Conservation (phyloP, 768 basidiomycete genomes). For the Russula virescens region DNA sequence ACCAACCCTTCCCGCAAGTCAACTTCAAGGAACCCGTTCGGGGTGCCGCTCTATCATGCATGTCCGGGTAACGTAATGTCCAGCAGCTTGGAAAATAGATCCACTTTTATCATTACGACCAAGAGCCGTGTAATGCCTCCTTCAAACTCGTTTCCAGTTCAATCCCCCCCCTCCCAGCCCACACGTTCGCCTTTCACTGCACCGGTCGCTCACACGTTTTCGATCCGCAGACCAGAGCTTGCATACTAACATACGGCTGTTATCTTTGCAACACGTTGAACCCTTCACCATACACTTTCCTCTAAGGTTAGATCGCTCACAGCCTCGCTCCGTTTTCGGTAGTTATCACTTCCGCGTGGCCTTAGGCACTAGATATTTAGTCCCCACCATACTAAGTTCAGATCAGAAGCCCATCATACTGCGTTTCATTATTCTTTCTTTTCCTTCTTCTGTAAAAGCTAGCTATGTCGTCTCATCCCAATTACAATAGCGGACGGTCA, state of each 20-base stretch:
- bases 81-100: slow-evolving; percentile 12
- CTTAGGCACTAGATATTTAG: slow-evolving; percentile 12
- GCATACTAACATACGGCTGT: neutral
- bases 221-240: slow-evolving; percentile 8
- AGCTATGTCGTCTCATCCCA: slow-evolving; percentile 23
- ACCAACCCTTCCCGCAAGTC: slow-evolving; percentile 1
- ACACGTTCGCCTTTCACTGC: slow-evolving; percentile 1
- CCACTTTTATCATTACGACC: slow-evolving; percentile 1
- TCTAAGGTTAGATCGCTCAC: slow-evolving; percentile 9
- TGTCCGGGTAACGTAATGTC: slow-evolving; percentile 19
- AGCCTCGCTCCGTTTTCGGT: neutral
- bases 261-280: slow-evolving; percentile 17
- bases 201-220: slow-evolving; percentile 18
- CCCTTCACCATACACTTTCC: slow-evolving; percentile 6
- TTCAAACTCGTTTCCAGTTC: slow-evolving; percentile 5
- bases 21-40: slow-evolving; percentile 17
- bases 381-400: neutral
- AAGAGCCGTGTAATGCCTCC: slow-evolving; percentile 8
- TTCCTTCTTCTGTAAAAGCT: slow-evolving; percentile 24
- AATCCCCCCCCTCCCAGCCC: neutral
- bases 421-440: slow-evolving; percentile 20
- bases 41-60: slow-evolving; percentile 7
- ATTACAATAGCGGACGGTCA: slow-evolving; percentile 22
- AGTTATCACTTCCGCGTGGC: neutral
- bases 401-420: slow-evolving; percentile 15